Evolutionary conservation across 192 early-diverging fungal genomes (phyloP), one percentile per base, ranked within the genome.

Genomic region (Haplosporangium gracile): DNA sequence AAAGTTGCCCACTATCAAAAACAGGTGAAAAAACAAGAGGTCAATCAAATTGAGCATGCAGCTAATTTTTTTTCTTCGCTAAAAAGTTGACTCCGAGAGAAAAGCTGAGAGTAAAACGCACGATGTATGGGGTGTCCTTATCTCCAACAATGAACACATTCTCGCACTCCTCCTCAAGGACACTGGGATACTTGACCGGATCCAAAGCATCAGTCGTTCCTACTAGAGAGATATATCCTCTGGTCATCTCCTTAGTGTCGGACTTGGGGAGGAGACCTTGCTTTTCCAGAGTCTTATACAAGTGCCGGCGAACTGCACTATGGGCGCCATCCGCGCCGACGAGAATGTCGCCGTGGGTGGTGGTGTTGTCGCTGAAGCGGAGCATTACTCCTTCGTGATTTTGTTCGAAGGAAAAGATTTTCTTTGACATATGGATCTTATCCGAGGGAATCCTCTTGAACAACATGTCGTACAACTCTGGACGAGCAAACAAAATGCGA

Each of bases 281-380:
- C 6, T 51, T 47, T 5, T 36, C 51, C 8, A 49, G 26, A 18
- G 51, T 15, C 43, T 40, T 68, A 36, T 74, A 81, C 10, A 81
- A 22, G 43, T 26, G 38, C 63, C 70, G 43, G 0, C 79, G 79
- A 24, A 81, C 63, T 4, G 15, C 36, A 6, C 70, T 73, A 34
- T 74, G 63, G 36, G 72, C 79, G 0, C 79, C 79, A 32, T 81
- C 79, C 13, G 79, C 79, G 0, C 72, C 79, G 0, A 81, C 79
- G 34, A 81, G 79, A 9, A 81, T 68, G 16, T 81, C 79, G 5
- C 79, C 79, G 5, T 53, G 60, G 32, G 11, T 5, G 20, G 63
- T 55, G 2, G 72, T 53, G 26, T 55, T 42, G 32, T 81, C 79
- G 7, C 36, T 42, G 43, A 57, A 81, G 9, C 39, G 72, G 9